Percentiles rank a stretch among this genome's conserved stretches.
These are phyloP conservation scores for Pinguiococcus pyrenoidosus DNA, from an alignment of 108 stramenopile genomes.

Conservation along the genomic window DNA sequence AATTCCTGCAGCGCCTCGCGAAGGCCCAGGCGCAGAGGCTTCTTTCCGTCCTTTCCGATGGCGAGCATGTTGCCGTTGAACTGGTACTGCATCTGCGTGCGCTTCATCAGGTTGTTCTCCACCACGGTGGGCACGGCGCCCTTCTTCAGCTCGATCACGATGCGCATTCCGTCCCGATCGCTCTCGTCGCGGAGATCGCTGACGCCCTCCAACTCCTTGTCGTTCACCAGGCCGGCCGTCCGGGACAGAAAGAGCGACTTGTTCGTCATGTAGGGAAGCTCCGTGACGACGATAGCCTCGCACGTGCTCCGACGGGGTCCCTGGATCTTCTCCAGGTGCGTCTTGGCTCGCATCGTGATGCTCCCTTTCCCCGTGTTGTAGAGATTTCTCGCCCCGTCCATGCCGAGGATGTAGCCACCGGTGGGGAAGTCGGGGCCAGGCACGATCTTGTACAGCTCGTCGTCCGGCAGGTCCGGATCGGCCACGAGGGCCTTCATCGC, in stretches of 20 bases:
- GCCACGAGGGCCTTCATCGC: slow-evolving; percentile 49
- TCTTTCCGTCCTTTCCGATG: slow-evolving; percentile 34
- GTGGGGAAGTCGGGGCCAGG: slow-evolving; percentile 95
- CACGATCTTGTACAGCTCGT: slow-evolving; percentile 52
- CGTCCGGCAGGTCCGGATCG: slow-evolving; percentile 48
- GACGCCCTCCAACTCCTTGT: slow-evolving; percentile 78
- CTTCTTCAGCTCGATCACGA: slow-evolving; percentile 89
- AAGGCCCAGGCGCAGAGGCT: slow-evolving; percentile 76
- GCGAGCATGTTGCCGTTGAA: slow-evolving; percentile 88
- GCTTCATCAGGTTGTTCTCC: slow-evolving; percentile 79
- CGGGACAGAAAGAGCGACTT: not conserved
- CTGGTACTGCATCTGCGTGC: slow-evolving; percentile 72
- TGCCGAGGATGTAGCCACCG: slow-evolving; percentile 60
- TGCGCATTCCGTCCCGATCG: slow-evolving; percentile 85
- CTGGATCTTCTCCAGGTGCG: slow-evolving; percentile 59
- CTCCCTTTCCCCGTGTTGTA: slow-evolving; percentile 67
- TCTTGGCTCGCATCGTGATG: slow-evolving; percentile 62
- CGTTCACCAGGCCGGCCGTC: slow-evolving; percentile 83
- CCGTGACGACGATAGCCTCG: slow-evolving; percentile 78
- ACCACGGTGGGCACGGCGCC: slow-evolving; percentile 61
- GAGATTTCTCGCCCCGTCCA: slow-evolving; percentile 52
- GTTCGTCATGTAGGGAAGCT: slow-evolving; percentile 57
- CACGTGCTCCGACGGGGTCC: slow-evolving; percentile 43
- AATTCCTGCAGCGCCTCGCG: slow-evolving; percentile 67
- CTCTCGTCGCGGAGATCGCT: slow-evolving; percentile 75